Evolutionary conservation across 768 basidiomycete genomes (phyloP).

Genomic region (Naganishia friedmannii): DNA sequence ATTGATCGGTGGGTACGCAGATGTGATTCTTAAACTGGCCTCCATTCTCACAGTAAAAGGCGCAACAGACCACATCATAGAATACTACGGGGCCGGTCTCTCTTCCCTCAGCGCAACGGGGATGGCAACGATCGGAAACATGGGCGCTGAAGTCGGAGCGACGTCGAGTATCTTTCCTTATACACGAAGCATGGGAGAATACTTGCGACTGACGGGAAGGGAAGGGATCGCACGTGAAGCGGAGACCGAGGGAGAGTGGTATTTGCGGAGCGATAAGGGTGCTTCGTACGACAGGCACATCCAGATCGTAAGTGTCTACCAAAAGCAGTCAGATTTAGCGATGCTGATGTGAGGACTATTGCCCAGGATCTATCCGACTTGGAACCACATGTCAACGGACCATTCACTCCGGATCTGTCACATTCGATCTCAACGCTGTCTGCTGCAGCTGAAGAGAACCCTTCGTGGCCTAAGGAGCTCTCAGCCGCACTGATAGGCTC

Average conservation of each 20-base stretch:
- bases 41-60: slow-evolving; percentile 33
- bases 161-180: slow-evolving; percentile 32
- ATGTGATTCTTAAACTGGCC: slow-evolving; percentile 33
- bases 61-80: slow-evolving; percentile 27
- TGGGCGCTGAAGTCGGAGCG: slow-evolving; percentile 34
- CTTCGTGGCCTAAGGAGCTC: slow-evolving; percentile 28
- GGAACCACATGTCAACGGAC: slow-evolving; percentile 34
- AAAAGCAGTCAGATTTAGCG: neutral
- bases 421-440: slow-evolving; percentile 23
- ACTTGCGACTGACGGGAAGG: slow-evolving; percentile 25
- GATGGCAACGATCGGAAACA: slow-evolving; percentile 34
- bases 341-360: neutral
- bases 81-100: slow-evolving; percentile 31
- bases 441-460: neutral
- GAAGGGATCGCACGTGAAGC: slow-evolving; percentile 22
- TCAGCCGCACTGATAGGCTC: slow-evolving; percentile 33
- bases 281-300: slow-evolving; percentile 30
- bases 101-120: slow-evolving; percentile 27
- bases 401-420: slow-evolving; percentile 33
- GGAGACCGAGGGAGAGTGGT: neutral
- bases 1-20: neutral
- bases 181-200: slow-evolving; percentile 32
- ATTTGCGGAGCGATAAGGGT: slow-evolving; percentile 27
- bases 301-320: slow-evolving; percentile 23
- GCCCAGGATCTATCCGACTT: slow-evolving; percentile 26